Percentiles rank a stretch among this genome's conserved stretches.
Conservation (phyloP, 768 basidiomycete genomes). For the Gymnopilus junonius region DNA sequence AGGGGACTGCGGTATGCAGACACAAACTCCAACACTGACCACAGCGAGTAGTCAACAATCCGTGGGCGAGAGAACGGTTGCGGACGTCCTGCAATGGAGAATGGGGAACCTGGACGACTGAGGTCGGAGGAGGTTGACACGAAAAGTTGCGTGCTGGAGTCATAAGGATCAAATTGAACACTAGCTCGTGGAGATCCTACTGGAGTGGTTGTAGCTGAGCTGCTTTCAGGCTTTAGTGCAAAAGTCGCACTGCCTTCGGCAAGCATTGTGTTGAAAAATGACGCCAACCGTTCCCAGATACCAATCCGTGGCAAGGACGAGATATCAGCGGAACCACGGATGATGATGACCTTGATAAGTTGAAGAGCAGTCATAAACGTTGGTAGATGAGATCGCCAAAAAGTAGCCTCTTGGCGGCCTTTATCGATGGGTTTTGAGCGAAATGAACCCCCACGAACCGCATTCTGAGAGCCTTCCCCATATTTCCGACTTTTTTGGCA, state of each 20-base stretch:
- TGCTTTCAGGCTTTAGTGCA: slow-evolving; percentile 45
- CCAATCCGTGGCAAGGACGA: slow-evolving; percentile 51
- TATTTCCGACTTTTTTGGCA: slow-evolving; percentile 43
- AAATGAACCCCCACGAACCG: slow-evolving; percentile 22
- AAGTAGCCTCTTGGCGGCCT: slow-evolving; percentile 22
- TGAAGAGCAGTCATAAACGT: slow-evolving; percentile 60
- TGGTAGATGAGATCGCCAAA: slow-evolving; percentile 39
- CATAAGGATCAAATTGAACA: slow-evolving; percentile 36
- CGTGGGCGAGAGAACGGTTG: slow-evolving; percentile 45
- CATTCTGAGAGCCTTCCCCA: slow-evolving; percentile 20
- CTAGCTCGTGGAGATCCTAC: slow-evolving; percentile 54
- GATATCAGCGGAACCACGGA: slow-evolving; percentile 66
- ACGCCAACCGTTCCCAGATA: slow-evolving; percentile 66
- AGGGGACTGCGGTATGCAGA: slow-evolving; percentile 67
- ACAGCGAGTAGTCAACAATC: slow-evolving; percentile 70
- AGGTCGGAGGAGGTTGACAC: slow-evolving; percentile 32
- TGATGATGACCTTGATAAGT: slow-evolving; percentile 66
- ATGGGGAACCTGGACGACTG: slow-evolving; percentile 26
- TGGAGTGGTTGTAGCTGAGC: slow-evolving; percentile 56
- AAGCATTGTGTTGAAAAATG: slow-evolving; percentile 54
- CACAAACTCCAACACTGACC: slow-evolving; percentile 73
- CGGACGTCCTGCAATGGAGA: slow-evolving; percentile 18
- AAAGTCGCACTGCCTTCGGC: slow-evolving; percentile 67
- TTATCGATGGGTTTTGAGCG: slow-evolving; percentile 46
- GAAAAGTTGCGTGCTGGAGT: slow-evolving; percentile 22